Percentiles rank a stretch among this genome's conserved stretches.
phyloP scores from a whole-genome alignment of 352 stramenopile species.

The Phytophthora niederhauseri region DNA sequence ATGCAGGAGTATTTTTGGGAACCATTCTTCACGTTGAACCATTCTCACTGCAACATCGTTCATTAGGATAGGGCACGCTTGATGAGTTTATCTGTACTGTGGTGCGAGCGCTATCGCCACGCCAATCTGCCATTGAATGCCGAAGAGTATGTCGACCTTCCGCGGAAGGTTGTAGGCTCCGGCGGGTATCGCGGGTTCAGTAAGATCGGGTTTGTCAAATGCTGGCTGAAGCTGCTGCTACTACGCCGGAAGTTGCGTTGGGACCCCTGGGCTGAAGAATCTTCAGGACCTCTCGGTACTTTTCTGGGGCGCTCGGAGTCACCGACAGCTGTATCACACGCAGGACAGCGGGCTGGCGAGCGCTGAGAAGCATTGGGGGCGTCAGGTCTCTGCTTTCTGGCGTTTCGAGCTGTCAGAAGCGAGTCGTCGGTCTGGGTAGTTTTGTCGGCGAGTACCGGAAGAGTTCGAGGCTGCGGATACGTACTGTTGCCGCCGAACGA shows the following conservation, averaged over 20 bases:
- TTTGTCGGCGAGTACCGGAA: conserved; percentile 40
- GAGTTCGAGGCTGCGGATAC: conserved; percentile 26
- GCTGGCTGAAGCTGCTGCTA: conserved; percentile 11
- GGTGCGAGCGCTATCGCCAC: conserved; percentile 37
- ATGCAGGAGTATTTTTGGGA: conserved; percentile 24
- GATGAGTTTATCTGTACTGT: not conserved
- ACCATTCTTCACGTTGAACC: conserved; percentile 10
- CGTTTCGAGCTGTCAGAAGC: conserved; percentile 8
- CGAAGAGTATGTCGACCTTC: conserved; percentile 47
- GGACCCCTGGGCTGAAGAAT: not conserved
- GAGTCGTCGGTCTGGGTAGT: conserved; percentile 42
- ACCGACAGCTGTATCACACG: conserved; percentile 4
- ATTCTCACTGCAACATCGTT: conserved; percentile 3
- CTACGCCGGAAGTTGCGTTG: conserved; percentile 25
- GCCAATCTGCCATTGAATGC: conserved; percentile 36
- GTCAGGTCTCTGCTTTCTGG: conserved; percentile 1
- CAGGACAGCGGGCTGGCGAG: conserved; percentile 8
- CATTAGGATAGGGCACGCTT: not conserved
- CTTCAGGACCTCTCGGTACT: conserved; percentile 8
- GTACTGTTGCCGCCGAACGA: conserved; percentile 27
- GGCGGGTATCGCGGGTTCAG: conserved; percentile 53
- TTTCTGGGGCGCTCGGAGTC: conserved; percentile 30
- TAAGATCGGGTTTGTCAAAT: conserved; percentile 54
- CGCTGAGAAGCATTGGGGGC: not conserved
- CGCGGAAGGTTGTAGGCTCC: conserved; percentile 45